Conservation (phyloP, 2,329 filamentous ascomycete species). For the Lecanicillium sp. region DNA sequence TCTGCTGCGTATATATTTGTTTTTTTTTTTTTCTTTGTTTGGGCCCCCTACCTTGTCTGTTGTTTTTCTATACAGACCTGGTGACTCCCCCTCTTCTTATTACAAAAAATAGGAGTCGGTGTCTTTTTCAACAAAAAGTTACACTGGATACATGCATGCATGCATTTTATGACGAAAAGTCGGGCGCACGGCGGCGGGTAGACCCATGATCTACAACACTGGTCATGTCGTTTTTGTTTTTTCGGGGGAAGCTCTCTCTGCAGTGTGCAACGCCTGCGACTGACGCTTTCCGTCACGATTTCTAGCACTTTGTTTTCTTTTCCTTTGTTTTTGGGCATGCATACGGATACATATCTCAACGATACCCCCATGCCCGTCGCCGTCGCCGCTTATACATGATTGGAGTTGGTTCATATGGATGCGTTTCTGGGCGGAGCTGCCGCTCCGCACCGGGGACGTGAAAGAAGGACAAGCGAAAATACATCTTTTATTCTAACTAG, state of each 20-base stretch:
- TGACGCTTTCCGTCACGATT: background rate
- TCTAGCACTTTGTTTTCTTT: background rate
- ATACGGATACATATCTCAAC: conserved; percentile 17
- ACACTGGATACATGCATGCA: conserved; percentile 24
- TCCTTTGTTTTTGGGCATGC: conserved; percentile 14
- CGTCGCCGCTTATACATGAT: conserved; percentile 14
- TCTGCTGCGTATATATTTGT: background rate
- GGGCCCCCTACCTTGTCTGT: conserved; percentile 15
- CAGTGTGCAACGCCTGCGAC: background rate
- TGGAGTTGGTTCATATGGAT: conserved; percentile 13
- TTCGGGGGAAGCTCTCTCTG: too few species aligned
- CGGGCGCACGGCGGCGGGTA: conserved; percentile 13
- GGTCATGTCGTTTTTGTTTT: conserved; percentile 11
- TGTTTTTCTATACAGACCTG: conserved; percentile 17
- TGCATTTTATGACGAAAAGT: conserved; percentile 14
- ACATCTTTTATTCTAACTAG: background rate
- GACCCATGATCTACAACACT: conserved; percentile 6
- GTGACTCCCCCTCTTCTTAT: conserved; percentile 19
- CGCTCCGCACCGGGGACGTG: conserved; percentile 1
- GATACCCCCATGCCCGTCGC: conserved; percentile 16
- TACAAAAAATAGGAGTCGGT: conserved; percentile 26
- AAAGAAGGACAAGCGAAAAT: conserved; percentile 11
- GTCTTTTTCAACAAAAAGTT: conserved; percentile 39
- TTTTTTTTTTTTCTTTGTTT: conserved; percentile 19
- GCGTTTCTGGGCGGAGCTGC: background rate